phyloP scores from a whole-genome alignment of 805 yeast species.

The Yarrowia porcina region DNA sequence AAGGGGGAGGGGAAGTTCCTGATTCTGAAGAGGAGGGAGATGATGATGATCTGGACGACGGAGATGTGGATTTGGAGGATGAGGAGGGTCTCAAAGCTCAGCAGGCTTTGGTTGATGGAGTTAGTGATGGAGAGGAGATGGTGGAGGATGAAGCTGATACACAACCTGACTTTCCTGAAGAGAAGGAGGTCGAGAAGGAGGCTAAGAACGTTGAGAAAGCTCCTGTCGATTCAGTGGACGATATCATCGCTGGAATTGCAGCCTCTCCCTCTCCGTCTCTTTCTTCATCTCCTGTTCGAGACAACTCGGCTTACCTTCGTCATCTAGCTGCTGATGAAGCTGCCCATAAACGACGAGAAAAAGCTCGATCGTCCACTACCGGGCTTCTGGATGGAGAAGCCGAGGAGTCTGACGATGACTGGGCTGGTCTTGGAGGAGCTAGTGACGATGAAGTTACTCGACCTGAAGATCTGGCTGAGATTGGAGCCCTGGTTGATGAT shows the following conservation, averaged over 20 bases:
- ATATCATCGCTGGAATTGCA: background rate
- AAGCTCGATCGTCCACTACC: conserved; percentile 22
- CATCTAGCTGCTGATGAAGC: background rate
- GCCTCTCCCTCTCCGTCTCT: background rate
- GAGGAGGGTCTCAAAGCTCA: background rate
- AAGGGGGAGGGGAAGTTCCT: conserved; percentile 57
- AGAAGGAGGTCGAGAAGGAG: background rate
- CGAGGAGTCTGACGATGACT: conserved; percentile 35
- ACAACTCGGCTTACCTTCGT: conserved; percentile 4
- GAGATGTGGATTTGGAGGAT: background rate
- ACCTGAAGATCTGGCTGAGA: conserved; percentile 29
- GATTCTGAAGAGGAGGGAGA: conserved; percentile 37
- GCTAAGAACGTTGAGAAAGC: background rate
- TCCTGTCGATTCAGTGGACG: background rate
- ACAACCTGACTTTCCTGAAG: background rate
- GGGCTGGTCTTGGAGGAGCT: conserved; percentile 37
- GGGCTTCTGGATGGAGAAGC: conserved; percentile 34
- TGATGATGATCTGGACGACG: background rate
- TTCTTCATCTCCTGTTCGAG: background rate
- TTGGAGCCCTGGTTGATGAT: conserved; percentile 33
- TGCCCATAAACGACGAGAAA: background rate
- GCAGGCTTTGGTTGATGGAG: background rate
- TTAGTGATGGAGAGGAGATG: background rate
- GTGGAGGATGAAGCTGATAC: background rate
- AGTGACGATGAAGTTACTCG: conserved; percentile 30